A percentile compares a stretch with the other conserved stretches of the same genome.
These are phyloP conservation scores for Penicillium sp. DNA, from an alignment of 2,329 filamentous ascomycete genomes.

Conservation along the genomic window DNA sequence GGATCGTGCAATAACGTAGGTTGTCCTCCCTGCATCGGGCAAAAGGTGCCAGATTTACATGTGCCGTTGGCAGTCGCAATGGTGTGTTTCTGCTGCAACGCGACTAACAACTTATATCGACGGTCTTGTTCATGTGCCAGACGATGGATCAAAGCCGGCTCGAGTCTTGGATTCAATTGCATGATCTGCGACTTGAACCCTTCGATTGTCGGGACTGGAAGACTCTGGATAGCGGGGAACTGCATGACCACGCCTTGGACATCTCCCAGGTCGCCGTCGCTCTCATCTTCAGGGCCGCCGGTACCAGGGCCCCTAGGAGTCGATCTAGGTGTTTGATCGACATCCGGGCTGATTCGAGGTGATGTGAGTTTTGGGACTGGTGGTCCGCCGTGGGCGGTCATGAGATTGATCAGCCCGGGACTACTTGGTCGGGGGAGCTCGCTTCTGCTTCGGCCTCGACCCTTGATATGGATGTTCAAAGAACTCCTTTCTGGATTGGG, in stretches of 20 bases:
- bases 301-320: constrained; percentile 16
- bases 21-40: constrained; percentile 64
- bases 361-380: constrained; percentile 55
- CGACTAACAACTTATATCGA: constrained; percentile 73
- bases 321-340: constrained; percentile 17
- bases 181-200: constrained; percentile 74
- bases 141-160: constrained; percentile 68
- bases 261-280: constrained; percentile 55
- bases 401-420: constrained; percentile 51
- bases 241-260: constrained; percentile 62
- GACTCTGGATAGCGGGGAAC: constrained; percentile 59
- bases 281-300: constrained; percentile 45
- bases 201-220: constrained; percentile 66
- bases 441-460: constrained; percentile 54
- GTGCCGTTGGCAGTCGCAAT: constrained; percentile 55
- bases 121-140: constrained; percentile 76
- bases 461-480: constrained; percentile 48
- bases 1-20: constrained; percentile 59
- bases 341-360: constrained; percentile 24
- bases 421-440: constrained; percentile 48
- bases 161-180: constrained; percentile 68
- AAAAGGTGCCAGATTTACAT: constrained; percentile 62
- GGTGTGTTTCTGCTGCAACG: constrained; percentile 60
- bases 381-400: constrained; percentile 56
- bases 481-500: constrained; percentile 34